Percentiles rank a stretch among this genome's conserved stretches.
Conservation (phyloP, 2,329 filamentous ascomycete genomes). For the Epicoccum sorghinum region DNA sequence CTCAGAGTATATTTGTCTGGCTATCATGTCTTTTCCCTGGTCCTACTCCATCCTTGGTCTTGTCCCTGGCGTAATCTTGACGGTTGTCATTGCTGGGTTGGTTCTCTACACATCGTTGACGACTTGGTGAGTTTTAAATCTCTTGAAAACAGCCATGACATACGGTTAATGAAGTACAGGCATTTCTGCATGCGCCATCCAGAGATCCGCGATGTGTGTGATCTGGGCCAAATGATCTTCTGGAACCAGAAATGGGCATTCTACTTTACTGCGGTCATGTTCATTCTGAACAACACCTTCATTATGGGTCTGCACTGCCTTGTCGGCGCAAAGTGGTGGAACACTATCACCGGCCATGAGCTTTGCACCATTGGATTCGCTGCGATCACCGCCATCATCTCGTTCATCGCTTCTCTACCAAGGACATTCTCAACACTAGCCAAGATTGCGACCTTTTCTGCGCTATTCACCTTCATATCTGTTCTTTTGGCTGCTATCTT, state of each 20-base stretch:
- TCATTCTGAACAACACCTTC: constrained; percentile 91
- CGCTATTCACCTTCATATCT: constrained; percentile 87
- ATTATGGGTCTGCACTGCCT: constrained; percentile 85
- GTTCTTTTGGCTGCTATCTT: constrained; percentile 86
- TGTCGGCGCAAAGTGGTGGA: constrained; percentile 83
- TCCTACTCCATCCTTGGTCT: constrained; percentile 88
- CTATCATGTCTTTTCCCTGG: constrained; percentile 95
- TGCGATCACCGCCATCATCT: constrained; percentile 74
- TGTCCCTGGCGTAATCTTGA: constrained; percentile 84
- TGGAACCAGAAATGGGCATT: constrained; percentile 79
- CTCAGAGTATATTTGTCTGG: constrained; percentile 92
- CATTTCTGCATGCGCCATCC: constrained; percentile 90
- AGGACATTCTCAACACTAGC: constrained; percentile 83
- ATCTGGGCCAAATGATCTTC: constrained; percentile 94
- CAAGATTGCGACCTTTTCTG: constrained; percentile 78
- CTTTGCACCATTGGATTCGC: constrained; percentile 83
- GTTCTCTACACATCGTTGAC: constrained; percentile 83
- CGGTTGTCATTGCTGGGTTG: constrained; percentile 74
- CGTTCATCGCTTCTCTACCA: constrained; percentile 79
- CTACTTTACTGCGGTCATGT: constrained; percentile 78
- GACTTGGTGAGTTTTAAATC: constrained; percentile 57
- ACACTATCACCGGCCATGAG: constrained; percentile 78
- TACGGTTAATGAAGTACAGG: constrained; percentile 56
- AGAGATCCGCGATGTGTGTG: constrained; percentile 89
- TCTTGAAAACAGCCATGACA: neutral